Base-by-base conservation (phyloP, 2,329 filamentous ascomycete genomes). In the Fusarium mangiferae region DNA sequence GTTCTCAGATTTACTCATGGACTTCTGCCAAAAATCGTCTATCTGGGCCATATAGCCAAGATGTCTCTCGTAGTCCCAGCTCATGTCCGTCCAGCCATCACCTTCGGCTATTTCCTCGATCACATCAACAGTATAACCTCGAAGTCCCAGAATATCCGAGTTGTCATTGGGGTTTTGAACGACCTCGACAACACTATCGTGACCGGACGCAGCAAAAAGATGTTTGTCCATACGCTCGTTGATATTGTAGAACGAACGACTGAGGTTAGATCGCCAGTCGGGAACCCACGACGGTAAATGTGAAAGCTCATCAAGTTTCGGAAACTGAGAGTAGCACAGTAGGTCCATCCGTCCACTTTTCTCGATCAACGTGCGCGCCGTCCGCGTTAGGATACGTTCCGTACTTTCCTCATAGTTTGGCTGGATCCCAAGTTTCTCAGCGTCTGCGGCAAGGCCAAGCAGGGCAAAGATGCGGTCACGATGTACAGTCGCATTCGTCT, bases 121-220 rank as follows among this genome's bases (percentile, higher is more conserved):
- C 4, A 35, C 4, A 22, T 54, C 62, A 11, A 65, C 33, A 5
- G 2, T 14, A 7, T 52, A 46, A 4, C 62, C 62, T 11, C 12
- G 6, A 8, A 66, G 46, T 7, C 62, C 62, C 1, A 65, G 12
- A 11, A 41, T 11, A 7, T 17, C 14, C 5, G 9, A 4, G 9
- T 39, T 7, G 0, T 13, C 3, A 8, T 15, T 35, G 1, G 10
- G 2, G 11, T 14, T 5, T 5, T 45, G 12, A 0, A 52, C 4
- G 0, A 28, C 6, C 4, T 45, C 30, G 13, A 62, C 33, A 1
- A 7, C 5, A 1, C 12, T 46, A 6, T 1, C 4, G 0, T 18
- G 5, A 0, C 58, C 39, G 9, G 46, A 13, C 0, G 62, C 46
- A 7, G 26, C 13, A 18, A 63, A 36, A 0, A 66, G 7, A 6